A percentile compares a stretch with the other conserved stretches of the same genome.
phyloP scores from a whole-genome alignment of 2,329 filamentous ascomycete genomes.

The Fusarium scirpi region DNA sequence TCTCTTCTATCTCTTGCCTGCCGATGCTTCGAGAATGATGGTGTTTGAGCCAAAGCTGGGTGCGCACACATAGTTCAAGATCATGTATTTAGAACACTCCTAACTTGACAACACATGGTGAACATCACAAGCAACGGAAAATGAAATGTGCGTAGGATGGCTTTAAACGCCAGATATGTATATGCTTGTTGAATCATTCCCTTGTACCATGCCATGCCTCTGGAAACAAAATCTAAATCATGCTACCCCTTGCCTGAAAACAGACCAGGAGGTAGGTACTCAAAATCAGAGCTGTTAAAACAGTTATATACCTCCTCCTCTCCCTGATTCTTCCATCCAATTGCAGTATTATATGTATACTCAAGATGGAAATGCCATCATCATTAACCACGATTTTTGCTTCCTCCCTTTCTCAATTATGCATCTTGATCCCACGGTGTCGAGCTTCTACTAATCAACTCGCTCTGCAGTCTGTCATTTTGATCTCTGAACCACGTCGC shows the following conservation, averaged over 20 bases:
- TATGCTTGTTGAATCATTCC: constrained; percentile 27
- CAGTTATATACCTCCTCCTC: constrained; percentile 15
- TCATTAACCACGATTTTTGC: constrained; percentile 1
- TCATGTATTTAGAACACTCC: not conserved
- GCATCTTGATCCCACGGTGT: constrained; percentile 53
- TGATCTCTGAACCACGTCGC: constrained; percentile 62
- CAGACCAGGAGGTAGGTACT: constrained; percentile 30
- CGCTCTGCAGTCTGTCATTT: constrained; percentile 57
- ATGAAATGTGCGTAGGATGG: not conserved
- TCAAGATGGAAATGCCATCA: constrained; percentile 11
- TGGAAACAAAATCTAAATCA: constrained; percentile 25
- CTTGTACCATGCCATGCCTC: constrained; percentile 24
- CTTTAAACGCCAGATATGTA: constrained; percentile 17
- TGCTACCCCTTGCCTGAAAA: constrained; percentile 16
- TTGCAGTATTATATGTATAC: constrained; percentile 46
- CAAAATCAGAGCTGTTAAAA: constrained; percentile 30
- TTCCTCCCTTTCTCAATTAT: constrained; percentile 28
- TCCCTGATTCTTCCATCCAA: constrained; percentile 41
- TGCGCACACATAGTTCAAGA: not conserved
- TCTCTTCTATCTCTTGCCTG: not conserved
- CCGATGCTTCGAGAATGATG: not conserved
- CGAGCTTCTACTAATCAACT: constrained; percentile 50
- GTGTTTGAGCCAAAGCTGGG: not conserved
- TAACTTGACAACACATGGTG: not conserved
- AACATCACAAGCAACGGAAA: not conserved